phyloP scores from a whole-genome alignment of 805 yeast genomes.

The Starmerella khaoyaiensis region DNA sequence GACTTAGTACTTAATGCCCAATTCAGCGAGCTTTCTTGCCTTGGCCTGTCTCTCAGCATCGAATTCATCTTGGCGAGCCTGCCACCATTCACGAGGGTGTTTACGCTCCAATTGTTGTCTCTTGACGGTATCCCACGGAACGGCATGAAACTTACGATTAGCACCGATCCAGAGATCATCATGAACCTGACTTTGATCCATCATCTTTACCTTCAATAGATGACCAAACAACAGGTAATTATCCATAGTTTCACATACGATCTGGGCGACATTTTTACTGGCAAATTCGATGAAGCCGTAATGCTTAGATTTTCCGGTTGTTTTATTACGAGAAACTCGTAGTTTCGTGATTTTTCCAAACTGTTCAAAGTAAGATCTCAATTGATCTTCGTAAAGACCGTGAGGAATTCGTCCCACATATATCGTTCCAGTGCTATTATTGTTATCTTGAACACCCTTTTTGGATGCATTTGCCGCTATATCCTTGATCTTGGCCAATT shows the following conservation, averaged over 20 bases:
- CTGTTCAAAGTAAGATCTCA: slow-evolving; percentile 71
- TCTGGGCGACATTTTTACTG: slow-evolving; percentile 58
- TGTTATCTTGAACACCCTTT: slow-evolving; percentile 3
- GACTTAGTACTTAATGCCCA: slow-evolving; percentile 43
- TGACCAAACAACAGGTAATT: slow-evolving; percentile 84
- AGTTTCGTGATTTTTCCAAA: slow-evolving; percentile 75
- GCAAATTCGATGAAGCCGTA: slow-evolving; percentile 82
- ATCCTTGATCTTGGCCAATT: slow-evolving; percentile 4
- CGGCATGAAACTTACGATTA: slow-evolving; percentile 40
- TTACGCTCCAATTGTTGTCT: slow-evolving; percentile 43
- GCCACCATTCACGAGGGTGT: slow-evolving; percentile 46
- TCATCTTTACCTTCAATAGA: slow-evolving; percentile 59
- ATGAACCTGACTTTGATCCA: slow-evolving; percentile 30
- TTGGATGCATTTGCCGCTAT: slow-evolving; percentile 10
- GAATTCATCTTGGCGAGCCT: slow-evolving; percentile 37
- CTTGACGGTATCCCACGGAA: slow-evolving; percentile 48
- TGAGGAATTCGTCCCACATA: slow-evolving; percentile 88
- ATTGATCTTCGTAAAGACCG: slow-evolving; percentile 68
- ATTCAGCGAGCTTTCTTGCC: slow-evolving; percentile 37
- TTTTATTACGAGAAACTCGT: slow-evolving; percentile 75
- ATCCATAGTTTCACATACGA: slow-evolving; percentile 93
- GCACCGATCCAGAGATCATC: slow-evolving; percentile 46
- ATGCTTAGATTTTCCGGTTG: slow-evolving; percentile 82
- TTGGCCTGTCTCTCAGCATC: slow-evolving; percentile 34
- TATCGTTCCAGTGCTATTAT: slow-evolving; percentile 43